phyloP scores from a whole-genome alignment of 257 asterid species.

The Solanum piurae region DNA sequence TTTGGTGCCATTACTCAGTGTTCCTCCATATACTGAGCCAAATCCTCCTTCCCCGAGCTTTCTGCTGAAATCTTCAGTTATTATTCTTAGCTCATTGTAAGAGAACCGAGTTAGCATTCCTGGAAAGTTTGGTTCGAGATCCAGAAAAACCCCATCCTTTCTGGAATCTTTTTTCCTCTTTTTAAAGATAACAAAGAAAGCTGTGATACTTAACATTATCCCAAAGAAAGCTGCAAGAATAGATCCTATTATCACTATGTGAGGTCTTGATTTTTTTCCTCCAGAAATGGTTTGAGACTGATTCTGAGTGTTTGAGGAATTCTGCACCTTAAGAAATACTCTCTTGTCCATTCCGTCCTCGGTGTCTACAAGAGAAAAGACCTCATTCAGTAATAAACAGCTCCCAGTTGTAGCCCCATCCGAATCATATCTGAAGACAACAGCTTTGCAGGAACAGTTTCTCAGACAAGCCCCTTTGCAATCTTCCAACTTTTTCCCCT shows the following conservation, averaged over 20 bases:
- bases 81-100: too few relatives aligned
- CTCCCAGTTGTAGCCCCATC: neutral
- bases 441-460: slow-evolving; percentile 1
- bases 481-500: neutral
- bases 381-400: neutral
- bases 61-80: too few relatives aligned
- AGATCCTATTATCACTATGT: neutral
- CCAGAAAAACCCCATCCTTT: neutral
- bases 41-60: too few relatives aligned
- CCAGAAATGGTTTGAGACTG: neutral
- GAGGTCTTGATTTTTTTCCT: neutral
- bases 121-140: too few relatives aligned
- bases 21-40: too few relatives aligned
- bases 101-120: too few relatives aligned
- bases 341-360: neutral
- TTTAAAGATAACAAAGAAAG: neutral
- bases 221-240: neutral
- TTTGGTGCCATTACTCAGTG: too few relatives aligned
- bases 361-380: neutral
- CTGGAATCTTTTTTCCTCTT: neutral
- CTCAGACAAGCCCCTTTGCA: neutral
- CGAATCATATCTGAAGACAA: neutral
- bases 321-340: neutral
- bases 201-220: neutral
- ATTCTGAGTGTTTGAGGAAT: neutral